Base-by-base conservation (phyloP, 129 eudicot species). In the Saussurea involucrata region DNA sequence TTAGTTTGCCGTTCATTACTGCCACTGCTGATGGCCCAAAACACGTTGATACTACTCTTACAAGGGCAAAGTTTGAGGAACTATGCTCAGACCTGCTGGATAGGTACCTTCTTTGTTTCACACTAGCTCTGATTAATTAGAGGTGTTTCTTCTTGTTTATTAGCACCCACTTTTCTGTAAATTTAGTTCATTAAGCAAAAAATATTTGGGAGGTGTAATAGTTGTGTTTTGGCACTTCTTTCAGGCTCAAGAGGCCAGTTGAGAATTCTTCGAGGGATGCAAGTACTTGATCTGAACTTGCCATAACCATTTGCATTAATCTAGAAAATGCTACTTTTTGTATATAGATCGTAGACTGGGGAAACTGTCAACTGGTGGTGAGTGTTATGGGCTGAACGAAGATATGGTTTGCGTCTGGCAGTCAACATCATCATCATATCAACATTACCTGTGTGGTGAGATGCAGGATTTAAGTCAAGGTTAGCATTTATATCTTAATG, bases 1-100 rank as follows among this genome's bases (percentile, higher is more conserved):
- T 4, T 74, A 95, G 98, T 72, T 82, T 95, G 90, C 98, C 97
- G 0, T 95, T 95, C 84, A 95, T 95, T 80, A 95, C 98, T 60
- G 98, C 98, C 78, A 95, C 98, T 33, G 96, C 97, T 34, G 98
- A 95, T 73, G 98, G 98, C 31, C 98, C 98, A 20, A 95, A 95
- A 58, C 97, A 95, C 72, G 91, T 95, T 25, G 98, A 95, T 49
- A 91, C 98, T 24, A 91, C 96, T 64, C 90, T 95, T 49, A 95
- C 98, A 40, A 79, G 97, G 65, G 98, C 94, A 25, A 95, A 95
- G 80, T 95, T 95, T 69, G 98, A 95, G 70, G 98, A 95, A 71
- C 74, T 95, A 12, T 95, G 98, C 83, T 91, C 98, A 17, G 98
- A 95, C 75, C 86, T 95, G 58, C 88, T 95, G 53, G 98, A n/a